phyloP scores from a whole-genome alignment of 768 basidiomycete species.

The Albatrellus ellisii region DNA sequence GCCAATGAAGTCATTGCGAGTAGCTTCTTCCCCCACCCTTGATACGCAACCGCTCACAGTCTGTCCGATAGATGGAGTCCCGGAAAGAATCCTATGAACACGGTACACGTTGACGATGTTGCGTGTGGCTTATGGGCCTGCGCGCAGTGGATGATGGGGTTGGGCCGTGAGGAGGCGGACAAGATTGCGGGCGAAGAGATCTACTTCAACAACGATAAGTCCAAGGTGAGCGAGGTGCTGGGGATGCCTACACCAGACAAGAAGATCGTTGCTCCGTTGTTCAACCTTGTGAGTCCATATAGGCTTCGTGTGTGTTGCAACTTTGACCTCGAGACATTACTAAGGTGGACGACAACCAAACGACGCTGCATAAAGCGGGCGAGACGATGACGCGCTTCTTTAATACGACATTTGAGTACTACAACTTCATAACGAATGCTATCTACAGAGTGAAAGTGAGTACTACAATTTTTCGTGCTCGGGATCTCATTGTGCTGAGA shows the following conservation, averaged over 20 bases:
- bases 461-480: background rate
- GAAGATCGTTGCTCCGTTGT: conserved; percentile 61
- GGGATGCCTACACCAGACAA: conserved; percentile 43
- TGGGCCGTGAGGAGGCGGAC: conserved; percentile 54
- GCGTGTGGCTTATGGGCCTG: conserved; percentile 68
- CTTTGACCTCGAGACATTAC: conserved; percentile 2
- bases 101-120: conserved; percentile 68
- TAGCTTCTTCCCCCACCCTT: conserved; percentile 4
- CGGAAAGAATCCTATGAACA: conserved; percentile 62
- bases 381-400: conserved; percentile 58
- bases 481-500: conserved; percentile 1
- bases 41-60: background rate
- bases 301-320: background rate
- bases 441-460: conserved; percentile 61
- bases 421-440: conserved; percentile 54
- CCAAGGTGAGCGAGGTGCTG: conserved; percentile 46
- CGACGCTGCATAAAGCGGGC: conserved; percentile 53
- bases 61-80: conserved; percentile 52
- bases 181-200: conserved; percentile 54
- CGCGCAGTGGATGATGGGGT: conserved; percentile 58
- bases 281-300: conserved; percentile 50
- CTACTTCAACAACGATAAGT: conserved; percentile 57
- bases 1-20: conserved; percentile 77
- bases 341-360: conserved; percentile 67
- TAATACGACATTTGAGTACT: conserved; percentile 71